phyloP scores from a whole-genome alignment of 441 rosid genomes.

The Euphorbia celastroides region DNA sequence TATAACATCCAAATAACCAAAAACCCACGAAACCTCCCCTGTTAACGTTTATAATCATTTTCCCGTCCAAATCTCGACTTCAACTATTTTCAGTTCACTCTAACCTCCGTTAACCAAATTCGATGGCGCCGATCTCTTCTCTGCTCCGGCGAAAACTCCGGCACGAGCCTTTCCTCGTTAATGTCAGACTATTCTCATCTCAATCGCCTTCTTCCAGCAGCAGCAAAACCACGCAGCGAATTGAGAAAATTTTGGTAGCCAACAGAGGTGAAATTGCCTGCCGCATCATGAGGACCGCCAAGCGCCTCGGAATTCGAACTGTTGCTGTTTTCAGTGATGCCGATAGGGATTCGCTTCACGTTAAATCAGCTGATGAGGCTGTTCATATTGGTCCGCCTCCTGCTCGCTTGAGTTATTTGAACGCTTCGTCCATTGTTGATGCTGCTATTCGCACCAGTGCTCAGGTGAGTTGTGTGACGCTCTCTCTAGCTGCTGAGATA shows the following conservation, averaged over 20 bases:
- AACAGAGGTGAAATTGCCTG: slow-evolving; percentile 96
- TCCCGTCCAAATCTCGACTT: not conserved
- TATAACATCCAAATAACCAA: not conserved
- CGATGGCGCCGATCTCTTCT: slow-evolving; percentile 49
- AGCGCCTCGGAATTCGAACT: slow-evolving; percentile 66
- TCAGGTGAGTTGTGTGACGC: slow-evolving; percentile 40
- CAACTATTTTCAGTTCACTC: not conserved
- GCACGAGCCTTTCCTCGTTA: slow-evolving; percentile 24
- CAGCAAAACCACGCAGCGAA: slow-evolving; percentile 19
- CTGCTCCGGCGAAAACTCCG: slow-evolving; percentile 36
- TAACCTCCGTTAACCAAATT: not conserved
- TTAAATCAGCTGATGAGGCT: slow-evolving; percentile 80
- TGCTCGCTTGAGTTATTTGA: slow-evolving; percentile 78
- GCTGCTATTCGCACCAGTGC: slow-evolving; percentile 86
- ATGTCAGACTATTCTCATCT: slow-evolving; percentile 23
- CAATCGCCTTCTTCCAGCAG: not conserved
- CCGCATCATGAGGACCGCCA: slow-evolving; percentile 81
- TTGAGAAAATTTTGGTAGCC: slow-evolving; percentile 80
- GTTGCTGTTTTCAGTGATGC: slow-evolving; percentile 90
- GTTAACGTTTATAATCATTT: not conserved
- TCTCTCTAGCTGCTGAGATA: not conserved
- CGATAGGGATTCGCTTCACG: slow-evolving; percentile 66
- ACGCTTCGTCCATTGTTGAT: slow-evolving; percentile 49
- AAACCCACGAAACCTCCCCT: not conserved
- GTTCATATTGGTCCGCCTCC: slow-evolving; percentile 76